phyloP scores from a whole-genome alignment of 305 asterid species.

The Fraxinus paxiana region DNA sequence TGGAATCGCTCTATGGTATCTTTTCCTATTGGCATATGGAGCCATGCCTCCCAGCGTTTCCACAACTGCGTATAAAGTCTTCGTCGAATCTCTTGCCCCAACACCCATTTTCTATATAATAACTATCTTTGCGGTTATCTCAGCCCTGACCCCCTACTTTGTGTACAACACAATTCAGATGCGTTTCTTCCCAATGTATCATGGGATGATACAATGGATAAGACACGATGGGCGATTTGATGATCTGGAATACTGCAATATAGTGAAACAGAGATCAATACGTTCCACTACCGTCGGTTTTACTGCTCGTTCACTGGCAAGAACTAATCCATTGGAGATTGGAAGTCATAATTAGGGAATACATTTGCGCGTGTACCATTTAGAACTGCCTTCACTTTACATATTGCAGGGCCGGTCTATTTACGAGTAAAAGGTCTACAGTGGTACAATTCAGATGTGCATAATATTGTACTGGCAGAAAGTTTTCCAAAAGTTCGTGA shows the following conservation, averaged over 20 bases:
- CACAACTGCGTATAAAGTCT: slow-evolving; percentile 63
- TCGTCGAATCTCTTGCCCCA: slow-evolving; percentile 67
- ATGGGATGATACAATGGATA: slow-evolving; percentile 85
- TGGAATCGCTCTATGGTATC: slow-evolving; percentile 73
- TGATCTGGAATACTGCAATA: slow-evolving; percentile 64
- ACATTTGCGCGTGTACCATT: background rate
- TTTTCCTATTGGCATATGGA: slow-evolving; percentile 73
- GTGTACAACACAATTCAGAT: slow-evolving; percentile 53
- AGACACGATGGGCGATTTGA: slow-evolving; percentile 67
- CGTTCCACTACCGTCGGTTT: slow-evolving; percentile 69
- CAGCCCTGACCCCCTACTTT: slow-evolving; percentile 73
- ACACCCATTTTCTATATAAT: slow-evolving; percentile 59
- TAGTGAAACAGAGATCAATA: slow-evolving; percentile 71
- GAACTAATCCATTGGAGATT: slow-evolving; percentile 49
- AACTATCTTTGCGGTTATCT: slow-evolving; percentile 48
- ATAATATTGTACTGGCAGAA: background rate
- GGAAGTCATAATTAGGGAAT: slow-evolving; percentile 24
- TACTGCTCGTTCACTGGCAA: slow-evolving; percentile 77
- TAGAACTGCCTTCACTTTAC: slow-evolving; percentile 24
- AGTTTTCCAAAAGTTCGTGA: slow-evolving; percentile 29
- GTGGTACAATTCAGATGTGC: slow-evolving; percentile 19
- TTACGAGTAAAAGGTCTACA: slow-evolving; percentile 18
- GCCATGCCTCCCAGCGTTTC: slow-evolving; percentile 47
- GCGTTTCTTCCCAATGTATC: slow-evolving; percentile 90
- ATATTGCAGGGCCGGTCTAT: slow-evolving; percentile 18